Evolutionary conservation across 2,329 filamentous ascomycete species (phyloP).

Genomic region (Colletotrichum sp.): DNA sequence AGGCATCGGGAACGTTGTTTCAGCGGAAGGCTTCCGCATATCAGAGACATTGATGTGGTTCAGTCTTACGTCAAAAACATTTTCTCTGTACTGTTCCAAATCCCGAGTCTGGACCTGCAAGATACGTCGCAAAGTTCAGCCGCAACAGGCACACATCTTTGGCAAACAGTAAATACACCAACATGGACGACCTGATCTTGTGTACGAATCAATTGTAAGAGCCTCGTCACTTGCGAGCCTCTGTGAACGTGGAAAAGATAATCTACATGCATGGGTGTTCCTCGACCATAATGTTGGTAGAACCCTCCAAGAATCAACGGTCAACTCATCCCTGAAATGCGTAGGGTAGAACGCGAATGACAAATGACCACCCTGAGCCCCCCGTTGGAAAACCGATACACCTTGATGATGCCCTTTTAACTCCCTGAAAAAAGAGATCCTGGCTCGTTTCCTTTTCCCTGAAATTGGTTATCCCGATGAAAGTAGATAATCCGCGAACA

Average conservation of each 20-base stretch:
- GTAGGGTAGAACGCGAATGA: not conserved
- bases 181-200: not conserved
- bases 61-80: not conserved
- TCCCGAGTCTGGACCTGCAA: not conserved
- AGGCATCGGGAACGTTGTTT: not conserved
- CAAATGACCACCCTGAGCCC: not conserved
- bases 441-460: not conserved
- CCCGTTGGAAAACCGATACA: not conserved
- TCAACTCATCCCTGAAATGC: not conserved
- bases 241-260: not conserved
- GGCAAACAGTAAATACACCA: not conserved
- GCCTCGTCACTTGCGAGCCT: not conserved
- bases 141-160: not conserved
- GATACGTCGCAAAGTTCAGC: not conserved
- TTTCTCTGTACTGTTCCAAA: not conserved
- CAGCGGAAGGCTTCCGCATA: not conserved
- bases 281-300: not conserved
- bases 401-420: not conserved
- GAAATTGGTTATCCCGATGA: not conserved
- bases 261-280: not conserved
- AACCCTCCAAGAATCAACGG: not conserved
- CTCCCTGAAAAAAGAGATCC: conserved; percentile 1
- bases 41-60: not conserved
- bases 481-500: not conserved
- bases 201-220: not conserved